Evolutionary conservation across 202 grass and related monocot genomes (phyloP).

Genomic region (Carex sylvatica): DNA sequence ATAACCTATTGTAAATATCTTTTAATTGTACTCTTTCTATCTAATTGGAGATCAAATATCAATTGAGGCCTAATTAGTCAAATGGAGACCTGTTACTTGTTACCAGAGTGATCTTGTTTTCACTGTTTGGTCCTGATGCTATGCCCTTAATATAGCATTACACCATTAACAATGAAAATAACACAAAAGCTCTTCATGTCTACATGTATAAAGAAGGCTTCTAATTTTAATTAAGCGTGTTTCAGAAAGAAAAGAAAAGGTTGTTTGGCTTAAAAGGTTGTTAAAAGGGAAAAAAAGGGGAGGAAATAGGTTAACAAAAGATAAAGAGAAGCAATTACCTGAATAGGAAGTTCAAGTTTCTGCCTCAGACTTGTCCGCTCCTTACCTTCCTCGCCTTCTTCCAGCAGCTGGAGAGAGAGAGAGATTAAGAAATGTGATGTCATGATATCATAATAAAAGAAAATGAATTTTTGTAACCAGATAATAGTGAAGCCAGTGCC

Average conservation of each 20-base stretch:
- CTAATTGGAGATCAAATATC: background rate
- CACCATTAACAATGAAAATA: background rate
- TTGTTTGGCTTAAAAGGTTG: background rate
- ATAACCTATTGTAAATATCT: background rate
- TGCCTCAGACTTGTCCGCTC: conserved; percentile 79
- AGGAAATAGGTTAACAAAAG: background rate
- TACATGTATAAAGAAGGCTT: background rate
- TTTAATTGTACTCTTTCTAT: background rate
- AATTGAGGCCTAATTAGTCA: background rate
- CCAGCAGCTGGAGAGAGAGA: conserved; percentile 66
- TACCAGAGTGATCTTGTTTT: background rate
- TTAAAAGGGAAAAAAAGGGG: background rate
- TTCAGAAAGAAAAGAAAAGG: background rate
- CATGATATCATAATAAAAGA: background rate
- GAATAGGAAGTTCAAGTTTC: conserved; percentile 97
- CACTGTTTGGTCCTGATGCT: background rate
- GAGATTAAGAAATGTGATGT: background rate
- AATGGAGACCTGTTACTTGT: background rate
- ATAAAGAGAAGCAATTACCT: conserved; percentile 44
- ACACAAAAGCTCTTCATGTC: background rate
- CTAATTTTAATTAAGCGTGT: background rate
- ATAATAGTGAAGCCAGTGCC: conserved; percentile 12
- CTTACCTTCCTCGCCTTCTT: conserved; percentile 96
- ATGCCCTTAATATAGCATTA: background rate
- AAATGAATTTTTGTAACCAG: conserved; percentile 13